phyloP scores from a whole-genome alignment of 2,329 filamentous ascomycete genomes.

The Sphaerulina vaccinii region DNA sequence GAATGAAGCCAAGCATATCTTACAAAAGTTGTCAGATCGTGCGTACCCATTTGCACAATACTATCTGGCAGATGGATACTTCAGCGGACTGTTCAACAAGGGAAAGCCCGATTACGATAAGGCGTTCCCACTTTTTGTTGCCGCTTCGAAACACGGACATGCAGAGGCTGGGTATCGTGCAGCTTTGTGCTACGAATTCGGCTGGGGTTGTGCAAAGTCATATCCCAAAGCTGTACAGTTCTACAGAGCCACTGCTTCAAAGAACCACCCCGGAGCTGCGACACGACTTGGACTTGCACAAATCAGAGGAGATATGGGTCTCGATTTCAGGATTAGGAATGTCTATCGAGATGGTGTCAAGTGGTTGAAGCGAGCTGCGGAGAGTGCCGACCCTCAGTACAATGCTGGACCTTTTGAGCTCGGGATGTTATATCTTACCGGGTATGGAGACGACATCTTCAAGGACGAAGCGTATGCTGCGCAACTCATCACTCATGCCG shows the following conservation, averaged over 20 bases:
- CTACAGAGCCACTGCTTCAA: conserved; percentile 83
- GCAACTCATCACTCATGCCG: conserved; percentile 89
- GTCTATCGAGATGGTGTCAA: conserved; percentile 84
- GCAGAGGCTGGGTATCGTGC: conserved; percentile 93
- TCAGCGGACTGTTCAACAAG: conserved; percentile 92
- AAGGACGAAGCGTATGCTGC: conserved; percentile 86
- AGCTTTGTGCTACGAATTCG: conserved; percentile 94
- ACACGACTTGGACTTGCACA: conserved; percentile 88
- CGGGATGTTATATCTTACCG: conserved; percentile 81
- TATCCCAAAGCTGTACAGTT: conserved; percentile 91
- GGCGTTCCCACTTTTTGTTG: conserved; percentile 87
- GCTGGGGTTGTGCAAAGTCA: conserved; percentile 91
- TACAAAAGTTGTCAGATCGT: conserved; percentile 80
- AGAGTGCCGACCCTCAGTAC: conserved; percentile 87
- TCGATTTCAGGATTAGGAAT: conserved; percentile 55
- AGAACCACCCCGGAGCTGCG: conserved; percentile 93
- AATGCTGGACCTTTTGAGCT: conserved; percentile 91
- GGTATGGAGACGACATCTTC: conserved; percentile 94
- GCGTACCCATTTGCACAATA: conserved; percentile 98
- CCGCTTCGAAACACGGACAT: conserved; percentile 94
- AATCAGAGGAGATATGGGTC: conserved; percentile 81
- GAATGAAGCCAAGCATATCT: conserved; percentile 82
- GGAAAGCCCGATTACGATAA: conserved; percentile 88
- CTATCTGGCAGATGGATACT: conserved; percentile 91
- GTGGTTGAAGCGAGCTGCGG: conserved; percentile 91